Conservation (phyloP, 495 filamentous ascomycete species). For the Cercophora newfieldiana region DNA sequence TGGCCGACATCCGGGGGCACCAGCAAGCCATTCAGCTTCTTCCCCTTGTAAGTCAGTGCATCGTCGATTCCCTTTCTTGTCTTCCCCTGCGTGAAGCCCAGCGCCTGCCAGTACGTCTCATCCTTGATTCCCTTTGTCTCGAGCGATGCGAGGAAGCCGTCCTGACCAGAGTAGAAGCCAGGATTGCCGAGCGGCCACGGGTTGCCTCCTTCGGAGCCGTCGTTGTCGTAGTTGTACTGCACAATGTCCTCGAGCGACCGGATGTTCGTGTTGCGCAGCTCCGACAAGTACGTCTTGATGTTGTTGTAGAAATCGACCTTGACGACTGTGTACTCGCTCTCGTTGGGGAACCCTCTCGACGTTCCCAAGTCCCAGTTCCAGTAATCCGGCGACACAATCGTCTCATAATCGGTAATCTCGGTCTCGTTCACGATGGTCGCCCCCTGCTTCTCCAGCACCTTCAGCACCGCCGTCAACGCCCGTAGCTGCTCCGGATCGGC, state of each 20-base stretch:
- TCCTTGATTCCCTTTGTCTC: constrained; percentile 62
- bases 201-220: constrained; percentile 67
- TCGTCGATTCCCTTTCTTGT: constrained; percentile 68
- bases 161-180: constrained; percentile 70
- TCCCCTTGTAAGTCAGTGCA: constrained; percentile 53
- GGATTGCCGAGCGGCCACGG: constrained; percentile 55
- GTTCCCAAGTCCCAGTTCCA: constrained; percentile 75
- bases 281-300: constrained; percentile 63
- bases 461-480: constrained; percentile 53
- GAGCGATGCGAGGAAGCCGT: constrained; percentile 62
- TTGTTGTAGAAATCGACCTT: constrained; percentile 81
- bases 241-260: constrained; percentile 66
- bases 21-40: constrained; percentile 59
- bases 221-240: constrained; percentile 65
- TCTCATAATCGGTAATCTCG: constrained; percentile 62
- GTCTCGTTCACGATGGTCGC: constrained; percentile 70
- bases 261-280: constrained; percentile 64
- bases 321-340: constrained; percentile 69
- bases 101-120: constrained; percentile 64
- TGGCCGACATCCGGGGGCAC: constrained; percentile 68
- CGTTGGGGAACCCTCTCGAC: constrained; percentile 62
- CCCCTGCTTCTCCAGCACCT: constrained; percentile 58
- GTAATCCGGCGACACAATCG: constrained; percentile 60
- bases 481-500: constrained; percentile 54
- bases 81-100: constrained; percentile 58